Conservation (phyloP, 2,329 filamentous ascomycete genomes). For the Knufia petricola region DNA sequence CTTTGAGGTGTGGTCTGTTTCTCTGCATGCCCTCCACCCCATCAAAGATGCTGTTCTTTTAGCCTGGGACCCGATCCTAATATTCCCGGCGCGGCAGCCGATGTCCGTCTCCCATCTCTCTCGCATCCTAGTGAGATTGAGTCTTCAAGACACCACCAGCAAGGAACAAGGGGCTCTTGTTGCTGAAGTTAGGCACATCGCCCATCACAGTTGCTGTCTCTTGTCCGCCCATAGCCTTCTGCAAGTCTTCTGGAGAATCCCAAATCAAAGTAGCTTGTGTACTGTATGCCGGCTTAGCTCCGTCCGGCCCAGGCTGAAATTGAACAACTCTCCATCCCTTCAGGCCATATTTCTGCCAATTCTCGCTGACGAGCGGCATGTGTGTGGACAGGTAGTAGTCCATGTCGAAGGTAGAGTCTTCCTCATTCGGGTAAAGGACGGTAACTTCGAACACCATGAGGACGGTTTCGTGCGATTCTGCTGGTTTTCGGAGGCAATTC, state of each 20-base stretch:
- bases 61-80: too few species aligned
- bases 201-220: conserved; percentile 10
- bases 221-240: conserved; percentile 10
- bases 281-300: conserved; percentile 13
- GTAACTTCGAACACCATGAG: conserved; percentile 3
- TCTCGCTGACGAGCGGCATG: conserved; percentile 36
- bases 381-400: conserved; percentile 41
- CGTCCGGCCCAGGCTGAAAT: conserved; percentile 8
- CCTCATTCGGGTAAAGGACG: conserved; percentile 34
- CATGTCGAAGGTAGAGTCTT: conserved; percentile 37
- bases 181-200: conserved; percentile 19
- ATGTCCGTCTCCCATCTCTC: background rate
- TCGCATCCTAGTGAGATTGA: background rate
- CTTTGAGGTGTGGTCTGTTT: too few species aligned
- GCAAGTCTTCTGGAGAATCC: conserved; percentile 13
- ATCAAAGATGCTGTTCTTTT: too few species aligned
- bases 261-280: conserved; percentile 13
- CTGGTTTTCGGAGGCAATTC: background rate
- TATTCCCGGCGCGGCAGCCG: too few species aligned
- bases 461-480: background rate
- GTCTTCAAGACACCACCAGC: conserved; percentile 12
- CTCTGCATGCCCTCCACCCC: too few species aligned
- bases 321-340: conserved; percentile 26
- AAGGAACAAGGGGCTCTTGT: conserved; percentile 14
- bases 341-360: conserved; percentile 35